Percentiles rank a stretch among this genome's conserved stretches.
These are phyloP conservation scores for Leptosphaerulina australis DNA, from an alignment of 2,329 filamentous ascomycete species.

Conservation along the genomic window DNA sequence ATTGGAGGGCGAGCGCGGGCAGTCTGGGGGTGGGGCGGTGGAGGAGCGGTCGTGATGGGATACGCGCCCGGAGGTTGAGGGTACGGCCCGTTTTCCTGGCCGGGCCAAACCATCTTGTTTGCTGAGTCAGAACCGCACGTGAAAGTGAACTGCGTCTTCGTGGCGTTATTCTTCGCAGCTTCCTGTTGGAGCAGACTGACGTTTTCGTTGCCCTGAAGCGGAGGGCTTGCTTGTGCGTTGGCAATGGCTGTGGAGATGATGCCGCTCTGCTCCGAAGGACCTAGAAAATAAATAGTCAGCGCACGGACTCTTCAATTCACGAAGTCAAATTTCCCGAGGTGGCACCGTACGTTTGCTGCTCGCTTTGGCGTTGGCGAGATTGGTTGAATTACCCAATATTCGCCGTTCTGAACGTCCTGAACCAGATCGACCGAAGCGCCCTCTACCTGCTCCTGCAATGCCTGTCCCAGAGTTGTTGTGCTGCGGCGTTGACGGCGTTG, in stretches of 20 bases:
- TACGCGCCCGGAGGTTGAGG: constrained; percentile 49
- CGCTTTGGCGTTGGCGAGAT: constrained; percentile 52
- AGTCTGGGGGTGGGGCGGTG: constrained; percentile 27
- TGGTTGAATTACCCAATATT: constrained; percentile 51
- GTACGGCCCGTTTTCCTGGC: constrained; percentile 56
- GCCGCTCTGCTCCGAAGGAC: constrained; percentile 63
- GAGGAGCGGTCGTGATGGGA: constrained; percentile 30
- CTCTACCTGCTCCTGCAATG: constrained; percentile 83
- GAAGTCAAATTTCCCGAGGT: constrained; percentile 37
- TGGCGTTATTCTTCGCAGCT: constrained; percentile 65
- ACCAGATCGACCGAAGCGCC: constrained; percentile 72
- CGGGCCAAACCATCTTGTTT: constrained; percentile 77
- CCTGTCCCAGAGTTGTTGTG: constrained; percentile 62
- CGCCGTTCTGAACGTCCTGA: constrained; percentile 53
- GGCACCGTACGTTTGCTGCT: constrained; percentile 49
- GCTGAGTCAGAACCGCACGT: constrained; percentile 90
- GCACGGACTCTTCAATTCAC: constrained; percentile 36
- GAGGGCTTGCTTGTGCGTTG: constrained; percentile 67
- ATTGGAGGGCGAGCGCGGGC: constrained; percentile 39
- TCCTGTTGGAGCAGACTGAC: constrained; percentile 78
- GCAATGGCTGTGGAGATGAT: constrained; percentile 94
- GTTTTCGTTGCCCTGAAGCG: constrained; percentile 70
- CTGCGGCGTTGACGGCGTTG: constrained; percentile 59
- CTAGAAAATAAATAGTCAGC: constrained; percentile 48
- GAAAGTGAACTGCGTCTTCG: constrained; percentile 92